Base-by-base conservation (phyloP, 768 basidiomycete genomes). In the Agrocybe pediades region DNA sequence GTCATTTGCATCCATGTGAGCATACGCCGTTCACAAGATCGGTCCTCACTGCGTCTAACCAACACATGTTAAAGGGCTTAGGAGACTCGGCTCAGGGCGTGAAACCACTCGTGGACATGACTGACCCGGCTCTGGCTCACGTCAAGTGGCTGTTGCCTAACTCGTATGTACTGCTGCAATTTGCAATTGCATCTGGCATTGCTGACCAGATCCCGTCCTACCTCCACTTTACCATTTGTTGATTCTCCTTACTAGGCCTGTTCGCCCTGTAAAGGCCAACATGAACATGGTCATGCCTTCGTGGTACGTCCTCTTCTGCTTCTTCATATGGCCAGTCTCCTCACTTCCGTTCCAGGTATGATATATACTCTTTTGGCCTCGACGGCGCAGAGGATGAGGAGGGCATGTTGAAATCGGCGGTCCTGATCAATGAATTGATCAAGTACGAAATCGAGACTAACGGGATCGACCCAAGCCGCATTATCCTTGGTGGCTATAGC, bases 81-180 rank as follows among this genome's bases (percentile, higher is more conserved):
- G 90, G 91, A 19, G 87, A 90, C 61, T 77, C 81, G 47, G 90
- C 88, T 2, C 63, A 78, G 58, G 92, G 92, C 25, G 92, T 88
- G 90, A 71, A 83, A 57, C 86, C 87, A 9, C 83, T 94, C 29
- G 88, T 88, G 20, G 78, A 85, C 52, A 81, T 82, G 77, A 79
- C 48, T 1, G 79, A 85, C 56, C 65, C 77, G 29, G 75, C 66
- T 9, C 73, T 94, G 26, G 74, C 79, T 11, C 88, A 95, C 65
- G 75, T 95, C 55, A 95, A 95, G 76, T 98, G 92, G 91, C 73
- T 97, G 41, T 75, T 97, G 21, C 93, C 93, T 17, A 85, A 92
- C 68, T 87, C 90, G 79, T 89, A 74, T 74, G 84, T 74, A 41
- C 54, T 46, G 43, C 54, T 23, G 47, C 36, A 46, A 3, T 46